These are phyloP conservation scores for Tetrapisispora fleetii DNA, from an alignment of 805 yeast species.

Conservation along the genomic window DNA sequence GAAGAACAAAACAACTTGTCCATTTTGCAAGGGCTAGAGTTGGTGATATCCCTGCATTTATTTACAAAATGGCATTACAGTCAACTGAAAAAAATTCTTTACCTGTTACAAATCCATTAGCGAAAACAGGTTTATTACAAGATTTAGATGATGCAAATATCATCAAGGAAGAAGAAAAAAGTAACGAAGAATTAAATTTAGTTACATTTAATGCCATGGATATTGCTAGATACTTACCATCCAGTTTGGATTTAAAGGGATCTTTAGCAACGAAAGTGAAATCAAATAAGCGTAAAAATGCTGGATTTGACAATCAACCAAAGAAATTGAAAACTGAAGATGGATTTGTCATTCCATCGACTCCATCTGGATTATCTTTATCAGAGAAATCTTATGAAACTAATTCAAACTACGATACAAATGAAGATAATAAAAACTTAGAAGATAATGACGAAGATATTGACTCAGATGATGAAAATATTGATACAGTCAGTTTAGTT, in stretches of 20 bases:
- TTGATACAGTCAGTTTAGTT: slow-evolving; percentile 29
- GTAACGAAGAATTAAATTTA: slow-evolving; percentile 29
- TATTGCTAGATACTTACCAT: slow-evolving; percentile 33
- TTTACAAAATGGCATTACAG: slow-evolving; percentile 50
- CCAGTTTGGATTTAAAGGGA: slow-evolving; percentile 35
- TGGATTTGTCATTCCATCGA: slow-evolving; percentile 26
- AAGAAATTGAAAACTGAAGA: slow-evolving; percentile 38
- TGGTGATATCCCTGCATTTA: slow-evolving; percentile 56
- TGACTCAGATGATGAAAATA: slow-evolving; percentile 17
- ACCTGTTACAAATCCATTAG: slow-evolving; percentile 31
- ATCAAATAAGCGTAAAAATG: slow-evolving; percentile 26
- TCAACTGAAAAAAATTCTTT: slow-evolving; percentile 51
- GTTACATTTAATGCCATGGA: slow-evolving; percentile 36
- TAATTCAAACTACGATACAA: slow-evolving; percentile 1
- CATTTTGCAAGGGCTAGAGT: slow-evolving; percentile 55
- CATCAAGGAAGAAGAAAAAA: slow-evolving; percentile 18
- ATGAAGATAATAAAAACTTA: slow-evolving; percentile 6
- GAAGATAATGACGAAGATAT: slow-evolving; percentile 19
- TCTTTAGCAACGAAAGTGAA: slow-evolving; percentile 35
- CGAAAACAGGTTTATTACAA: slow-evolving; percentile 40
- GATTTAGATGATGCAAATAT: slow-evolving; percentile 35
- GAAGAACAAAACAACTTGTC: slow-evolving; percentile 55
- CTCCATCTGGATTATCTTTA: slow-evolving; percentile 5
- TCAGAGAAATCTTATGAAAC: slow-evolving; percentile 3
- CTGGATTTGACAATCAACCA: slow-evolving; percentile 5